These are phyloP conservation scores for Picea abies DNA, from an alignment of 83 land plant genomes.

Conservation along the genomic window DNA sequence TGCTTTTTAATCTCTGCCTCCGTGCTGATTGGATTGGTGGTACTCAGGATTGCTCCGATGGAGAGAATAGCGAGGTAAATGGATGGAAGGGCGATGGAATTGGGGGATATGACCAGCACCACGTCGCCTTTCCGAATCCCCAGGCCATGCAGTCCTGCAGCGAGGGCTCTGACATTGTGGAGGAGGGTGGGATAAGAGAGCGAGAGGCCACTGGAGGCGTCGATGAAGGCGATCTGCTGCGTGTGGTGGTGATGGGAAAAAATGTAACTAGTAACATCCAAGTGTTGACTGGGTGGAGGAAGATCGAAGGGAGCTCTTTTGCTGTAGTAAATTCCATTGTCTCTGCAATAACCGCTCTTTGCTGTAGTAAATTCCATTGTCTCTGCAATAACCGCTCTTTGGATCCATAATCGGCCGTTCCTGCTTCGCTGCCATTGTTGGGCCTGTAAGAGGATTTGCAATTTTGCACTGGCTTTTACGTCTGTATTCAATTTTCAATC, in stretches of 20 bases:
- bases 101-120: slow-evolving; percentile 50
- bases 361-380: slow-evolving; percentile 59
- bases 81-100: slow-evolving; percentile 42
- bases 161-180: slow-evolving; percentile 31
- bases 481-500: no score
- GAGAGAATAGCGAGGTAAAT: slow-evolving; percentile 50
- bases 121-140: slow-evolving; percentile 58
- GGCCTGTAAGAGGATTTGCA: neutral
- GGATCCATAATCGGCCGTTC: neutral
- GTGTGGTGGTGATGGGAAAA: slow-evolving; percentile 1
- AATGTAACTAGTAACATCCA: neutral
- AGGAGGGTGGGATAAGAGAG: slow-evolving; percentile 43
- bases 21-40: slow-evolving; percentile 68
- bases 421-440: no score
- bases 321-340: slow-evolving; percentile 59
- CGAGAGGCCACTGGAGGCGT: slow-evolving; percentile 21
- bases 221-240: slow-evolving; percentile 39
- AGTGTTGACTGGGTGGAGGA: slow-evolving; percentile 21
- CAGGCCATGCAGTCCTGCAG: slow-evolving; percentile 47
- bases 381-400: slow-evolving; percentile 54
- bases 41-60: slow-evolving; percentile 57
- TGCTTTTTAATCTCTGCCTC: slow-evolving; percentile 46
- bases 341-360: slow-evolving; percentile 53
- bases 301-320: slow-evolving; percentile 47
- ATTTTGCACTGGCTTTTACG: neutral